Evolutionary conservation across 208 protist genomes (phyloP).

Genomic region (Leishmania tarentolae): DNA sequence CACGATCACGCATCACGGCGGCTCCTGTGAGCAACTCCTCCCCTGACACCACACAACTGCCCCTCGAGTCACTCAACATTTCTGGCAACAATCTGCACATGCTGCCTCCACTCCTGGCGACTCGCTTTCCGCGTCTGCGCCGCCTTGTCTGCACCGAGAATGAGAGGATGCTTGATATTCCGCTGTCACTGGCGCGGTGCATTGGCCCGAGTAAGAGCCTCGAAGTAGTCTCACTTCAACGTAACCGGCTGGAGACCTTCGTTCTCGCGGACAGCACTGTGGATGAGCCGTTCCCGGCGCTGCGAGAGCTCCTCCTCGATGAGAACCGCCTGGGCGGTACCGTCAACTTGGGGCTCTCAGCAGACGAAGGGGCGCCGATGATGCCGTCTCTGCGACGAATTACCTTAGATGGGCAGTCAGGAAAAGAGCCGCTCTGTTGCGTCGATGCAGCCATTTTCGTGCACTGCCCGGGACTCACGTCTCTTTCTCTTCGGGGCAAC

Average conservation of each 20-base stretch:
- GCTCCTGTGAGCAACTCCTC: background rate
- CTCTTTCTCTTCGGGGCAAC: constrained; percentile 29
- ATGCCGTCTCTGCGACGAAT: constrained; percentile 36
- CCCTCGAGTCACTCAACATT: constrained; percentile 42
- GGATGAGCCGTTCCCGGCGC: constrained; percentile 20
- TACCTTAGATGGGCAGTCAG: constrained; percentile 18
- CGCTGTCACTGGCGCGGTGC: constrained; percentile 23
- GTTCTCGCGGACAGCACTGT: constrained; percentile 18
- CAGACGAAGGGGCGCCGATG: background rate
- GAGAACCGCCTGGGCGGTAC: constrained; percentile 37
- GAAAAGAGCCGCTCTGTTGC: constrained; percentile 15
- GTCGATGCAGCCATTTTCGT: constrained; percentile 34
- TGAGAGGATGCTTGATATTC: constrained; percentile 15
- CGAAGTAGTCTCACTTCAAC: constrained; percentile 20
- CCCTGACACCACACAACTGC: background rate
- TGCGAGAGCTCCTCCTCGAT: constrained; percentile 44
- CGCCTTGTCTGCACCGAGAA: constrained; percentile 40
- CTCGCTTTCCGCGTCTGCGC: constrained; percentile 40
- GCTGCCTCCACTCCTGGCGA: constrained; percentile 29
- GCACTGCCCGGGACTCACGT: constrained; percentile 32
- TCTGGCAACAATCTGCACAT: constrained; percentile 36
- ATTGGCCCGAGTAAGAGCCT: constrained; percentile 27
- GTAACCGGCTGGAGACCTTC: constrained; percentile 24
- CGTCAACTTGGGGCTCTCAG: constrained; percentile 18
- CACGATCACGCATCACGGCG: background rate